Evolutionary conservation across 495 filamentous ascomycete genomes (phyloP), one percentile per base, ranked within the genome.

Genomic region (Lichina pygmaea): DNA sequence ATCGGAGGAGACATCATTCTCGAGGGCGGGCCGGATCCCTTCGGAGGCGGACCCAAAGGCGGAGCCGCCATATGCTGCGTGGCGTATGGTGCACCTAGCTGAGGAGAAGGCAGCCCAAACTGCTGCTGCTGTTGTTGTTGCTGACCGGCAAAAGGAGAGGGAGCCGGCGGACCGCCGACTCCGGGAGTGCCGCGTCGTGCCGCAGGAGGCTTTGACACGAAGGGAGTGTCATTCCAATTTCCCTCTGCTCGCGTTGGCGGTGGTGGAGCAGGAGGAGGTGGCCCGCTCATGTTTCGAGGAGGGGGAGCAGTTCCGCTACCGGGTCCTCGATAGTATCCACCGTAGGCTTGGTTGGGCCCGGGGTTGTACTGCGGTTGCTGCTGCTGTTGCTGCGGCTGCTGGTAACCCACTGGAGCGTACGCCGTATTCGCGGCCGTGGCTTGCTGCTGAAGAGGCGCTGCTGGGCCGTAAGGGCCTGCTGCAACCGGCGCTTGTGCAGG

Each of bases 201-300:
- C 9, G 68, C 63, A 30, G 77, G 71, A 38, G 77, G 64, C 56
- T 86, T 91, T 32, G 72, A 68, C 31, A 93, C 81, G 51, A 92
- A 73, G 0, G 89, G 89, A 46, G 86, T 74, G 60, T 99, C 89
- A 52, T 99, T 99, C 89, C 89, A 99, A 45, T 77, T 77, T 34
- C 72, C 71, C 39, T 78, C 74, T 48, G 71, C 72, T 49, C 69
- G 68, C 48, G 72, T 78, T 13, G 79, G 68, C 44, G 84, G 51
- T 33, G 59, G 83, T 10, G 81, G 77, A 10, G 43, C 34, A n/a
- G 46, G 36, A 12, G 46, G 46, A 16, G 79, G 78, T 33, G 72
- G 62, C 47, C 65, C 64, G 37, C 63, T 60, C 16, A 61, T 64
- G 30, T 72, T 68, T 38, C 70, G 75, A 48, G 72, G 75, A 34